A percentile compares a stretch with the other conserved stretches of the same genome.
Evolutionary conservation across 495 filamentous ascomycete species (phyloP).

Genomic region (Aspergillus nanangensis): DNA sequence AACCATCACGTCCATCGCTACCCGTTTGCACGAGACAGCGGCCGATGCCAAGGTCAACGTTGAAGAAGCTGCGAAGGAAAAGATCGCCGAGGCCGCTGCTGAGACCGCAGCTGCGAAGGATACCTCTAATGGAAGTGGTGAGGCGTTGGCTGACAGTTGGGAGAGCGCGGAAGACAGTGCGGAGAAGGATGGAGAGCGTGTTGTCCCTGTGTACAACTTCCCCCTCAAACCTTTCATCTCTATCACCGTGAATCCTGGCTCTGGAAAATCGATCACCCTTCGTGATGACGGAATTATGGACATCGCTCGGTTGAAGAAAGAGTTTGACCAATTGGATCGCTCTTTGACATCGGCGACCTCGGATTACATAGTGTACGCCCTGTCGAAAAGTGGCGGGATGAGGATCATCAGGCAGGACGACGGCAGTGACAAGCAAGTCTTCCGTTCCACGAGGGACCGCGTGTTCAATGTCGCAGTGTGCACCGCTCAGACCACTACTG

Average conservation of each 20-base stretch:
- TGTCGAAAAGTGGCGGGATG: conserved; percentile 86
- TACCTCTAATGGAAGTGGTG: conserved; percentile 50
- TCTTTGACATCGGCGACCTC: conserved; percentile 86
- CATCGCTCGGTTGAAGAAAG: conserved; percentile 90
- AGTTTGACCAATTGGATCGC: conserved; percentile 95
- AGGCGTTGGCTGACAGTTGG: conserved; percentile 62
- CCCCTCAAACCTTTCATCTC: conserved; percentile 93
- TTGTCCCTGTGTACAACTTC: conserved; percentile 85
- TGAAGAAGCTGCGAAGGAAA: conserved; percentile 53
- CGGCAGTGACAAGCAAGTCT: conserved; percentile 82
- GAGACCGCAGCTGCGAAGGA: conserved; percentile 36
- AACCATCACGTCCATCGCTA: conserved; percentile 28
- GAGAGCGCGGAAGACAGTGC: conserved; percentile 76
- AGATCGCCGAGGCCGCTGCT: conserved; percentile 49
- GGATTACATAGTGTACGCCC: conserved; percentile 87
- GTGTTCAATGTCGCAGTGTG: conserved; percentile 92
- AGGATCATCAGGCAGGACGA: conserved; percentile 92
- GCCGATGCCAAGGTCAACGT: conserved; percentile 35
- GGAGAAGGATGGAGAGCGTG: conserved; percentile 59
- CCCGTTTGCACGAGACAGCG: conserved; percentile 31
- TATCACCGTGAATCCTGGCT: conserved; percentile 48
- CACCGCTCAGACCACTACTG: conserved; percentile 43
- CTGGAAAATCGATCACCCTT: conserved; percentile 45
- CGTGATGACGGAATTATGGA: conserved; percentile 73
- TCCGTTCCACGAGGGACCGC: conserved; percentile 80